Evolutionary conservation across 306 rosid genomes (phyloP).

Genomic region (Vigna trinervia): DNA sequence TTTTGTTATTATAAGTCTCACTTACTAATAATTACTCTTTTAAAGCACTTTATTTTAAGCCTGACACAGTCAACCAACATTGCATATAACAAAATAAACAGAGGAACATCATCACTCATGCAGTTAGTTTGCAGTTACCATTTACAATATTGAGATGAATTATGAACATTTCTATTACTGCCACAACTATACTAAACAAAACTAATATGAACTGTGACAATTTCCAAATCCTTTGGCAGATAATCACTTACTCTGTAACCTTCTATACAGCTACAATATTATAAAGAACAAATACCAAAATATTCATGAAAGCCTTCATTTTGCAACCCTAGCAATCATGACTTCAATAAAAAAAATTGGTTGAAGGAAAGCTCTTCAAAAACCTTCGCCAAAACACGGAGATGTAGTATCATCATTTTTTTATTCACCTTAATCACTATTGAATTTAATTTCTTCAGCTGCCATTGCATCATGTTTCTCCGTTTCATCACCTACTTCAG

Average conservation of each 20-base stretch:
- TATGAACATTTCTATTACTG: background rate
- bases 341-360: conserved; percentile 4
- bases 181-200: background rate
- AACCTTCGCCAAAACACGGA: conserved; percentile 21
- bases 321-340: conserved; percentile 15
- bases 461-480: conserved; percentile 42
- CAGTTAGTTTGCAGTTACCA: too few species aligned
- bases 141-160: conserved; percentile 1
- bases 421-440: conserved; percentile 63
- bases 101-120: too few species aligned
- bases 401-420: conserved; percentile 22
- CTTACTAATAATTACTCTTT: too few species aligned
- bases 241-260: conserved; percentile 3
- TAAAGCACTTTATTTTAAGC: too few species aligned
- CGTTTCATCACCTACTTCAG: conserved; percentile 45
- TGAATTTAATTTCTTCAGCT: conserved; percentile 56
- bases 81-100: too few species aligned
- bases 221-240: background rate
- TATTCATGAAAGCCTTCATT: conserved; percentile 35
- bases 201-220: conserved; percentile 3
- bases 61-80: too few species aligned
- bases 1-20: too few species aligned
- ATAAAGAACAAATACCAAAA: background rate
- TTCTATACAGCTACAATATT: conserved; percentile 19
- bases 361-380: conserved; percentile 13